Evolutionary conservation across 768 basidiomycete species (phyloP), one percentile per base, ranked within the genome.

Genomic region (Rhizopogon vulgaris): DNA sequence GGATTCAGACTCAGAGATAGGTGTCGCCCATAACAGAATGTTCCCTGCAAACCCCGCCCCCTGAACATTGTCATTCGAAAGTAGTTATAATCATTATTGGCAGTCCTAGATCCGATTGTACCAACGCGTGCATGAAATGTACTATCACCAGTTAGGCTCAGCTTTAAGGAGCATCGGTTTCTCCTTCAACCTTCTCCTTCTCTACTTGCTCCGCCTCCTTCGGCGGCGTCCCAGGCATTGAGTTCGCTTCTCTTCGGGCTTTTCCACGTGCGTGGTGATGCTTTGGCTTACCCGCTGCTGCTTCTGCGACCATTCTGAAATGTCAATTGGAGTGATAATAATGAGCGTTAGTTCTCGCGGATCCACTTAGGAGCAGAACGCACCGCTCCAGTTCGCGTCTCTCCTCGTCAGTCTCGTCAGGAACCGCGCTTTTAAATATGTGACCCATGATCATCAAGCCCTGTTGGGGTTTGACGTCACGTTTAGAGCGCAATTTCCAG

Each of bases 371-470:
- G 28, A n/a, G 8, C 49, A 12, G 6, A 22, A 65, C 83, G 25
- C 60, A 91, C 88, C 93, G 75, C 70, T 99, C 96, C 17, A 99
- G 80, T 68, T 97, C 93, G 43, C 96, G 79, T 24, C 96, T 83
- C 63, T 96, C 96, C 64, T 88, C 87, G 63, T 96, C 94, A 7
- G 90, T 85, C 64, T 90, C 93, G 63, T 98, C 95, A 2, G 96
- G 88, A 28, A 78, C 64, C 0, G 89, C 80, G 4, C 77, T 71
- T 68, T 94, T 95, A 77, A 97, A 95, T 58, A 95, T 84, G 14
- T 87, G 86, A 6, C 95, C 96, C 32, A 88, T 85, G 14, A 91
- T 74, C 52, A 98, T 72, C n/a, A 98, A 74, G 39, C 87, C 94
- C 86, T 93, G 60, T 6, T 24, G 6, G 38, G 9, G 17, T 5